Evolutionary conservation across 148 eudicot genomes (phyloP).

Genomic region (Rhododendron mucronatum): DNA sequence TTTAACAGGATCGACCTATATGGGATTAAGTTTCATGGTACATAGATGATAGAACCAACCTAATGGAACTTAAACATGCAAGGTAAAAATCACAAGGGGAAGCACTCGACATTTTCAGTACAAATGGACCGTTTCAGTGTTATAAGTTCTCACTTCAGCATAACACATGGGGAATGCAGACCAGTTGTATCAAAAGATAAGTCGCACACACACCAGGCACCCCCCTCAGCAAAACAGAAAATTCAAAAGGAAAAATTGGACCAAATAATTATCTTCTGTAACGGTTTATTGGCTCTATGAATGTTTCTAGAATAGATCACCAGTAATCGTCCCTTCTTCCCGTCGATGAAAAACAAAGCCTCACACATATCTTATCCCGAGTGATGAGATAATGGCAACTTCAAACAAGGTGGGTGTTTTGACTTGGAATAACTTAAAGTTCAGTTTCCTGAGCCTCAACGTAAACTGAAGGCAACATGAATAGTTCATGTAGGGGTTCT

Average conservation of each 20-base stretch:
- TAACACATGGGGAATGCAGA: not conserved
- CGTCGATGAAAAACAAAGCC: not conserved
- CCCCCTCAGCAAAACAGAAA: not conserved
- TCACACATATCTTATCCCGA: not conserved
- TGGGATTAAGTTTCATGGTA: too few species aligned
- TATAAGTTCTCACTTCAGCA: not conserved
- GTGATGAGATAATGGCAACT: not conserved
- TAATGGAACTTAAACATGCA: too few species aligned
- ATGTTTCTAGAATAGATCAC: not conserved
- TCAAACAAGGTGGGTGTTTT: not conserved
- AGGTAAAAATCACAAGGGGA: not conserved
- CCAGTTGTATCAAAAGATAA: not conserved
- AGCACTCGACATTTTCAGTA: not conserved
- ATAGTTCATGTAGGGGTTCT: too few species aligned
- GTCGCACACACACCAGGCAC: not conserved
- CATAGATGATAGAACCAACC: too few species aligned
- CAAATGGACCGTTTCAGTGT: not conserved
- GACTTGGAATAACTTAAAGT: not conserved
- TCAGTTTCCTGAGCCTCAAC: too few species aligned
- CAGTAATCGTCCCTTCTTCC: not conserved
- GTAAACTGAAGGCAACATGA: too few species aligned
- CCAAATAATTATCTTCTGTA: not conserved
- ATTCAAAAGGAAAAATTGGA: not conserved
- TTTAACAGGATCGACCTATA: too few species aligned
- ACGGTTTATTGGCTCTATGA: not conserved